Evolutionary conservation across 2,329 filamentous ascomycete genomes (phyloP).

Genomic region (Coniochaeta ligniaria): DNA sequence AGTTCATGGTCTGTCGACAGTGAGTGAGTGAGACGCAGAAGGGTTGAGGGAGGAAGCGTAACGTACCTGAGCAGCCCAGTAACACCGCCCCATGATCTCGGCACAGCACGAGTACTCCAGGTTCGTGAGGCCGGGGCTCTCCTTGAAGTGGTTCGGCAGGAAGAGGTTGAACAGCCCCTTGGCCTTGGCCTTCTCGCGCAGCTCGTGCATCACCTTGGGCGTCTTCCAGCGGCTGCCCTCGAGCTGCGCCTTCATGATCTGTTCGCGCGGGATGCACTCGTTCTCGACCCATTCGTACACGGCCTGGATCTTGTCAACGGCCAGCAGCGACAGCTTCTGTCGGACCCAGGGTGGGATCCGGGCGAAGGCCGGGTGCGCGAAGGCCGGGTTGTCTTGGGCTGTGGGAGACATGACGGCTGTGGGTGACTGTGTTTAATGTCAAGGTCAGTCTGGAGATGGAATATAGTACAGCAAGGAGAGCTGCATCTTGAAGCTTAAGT

Average conservation of each 20-base stretch:
- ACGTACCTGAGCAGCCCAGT: slow-evolving; percentile 26
- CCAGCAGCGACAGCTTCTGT: slow-evolving; percentile 16
- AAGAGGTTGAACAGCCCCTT: slow-evolving; percentile 31
- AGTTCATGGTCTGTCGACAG: slow-evolving; percentile 28
- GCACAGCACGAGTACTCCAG: slow-evolving; percentile 36
- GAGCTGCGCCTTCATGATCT: slow-evolving; percentile 31
- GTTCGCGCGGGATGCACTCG: slow-evolving; percentile 34
- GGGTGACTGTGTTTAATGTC: background rate
- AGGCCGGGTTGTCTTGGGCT: background rate
- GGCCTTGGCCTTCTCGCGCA: slow-evolving; percentile 28
- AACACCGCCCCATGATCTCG: slow-evolving; percentile 36
- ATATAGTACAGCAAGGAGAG: background rate
- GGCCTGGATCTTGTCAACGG: slow-evolving; percentile 31
- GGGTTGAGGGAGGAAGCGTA: background rate
- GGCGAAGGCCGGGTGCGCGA: background rate
- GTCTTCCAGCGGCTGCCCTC: slow-evolving; percentile 27
- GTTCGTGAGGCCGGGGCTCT: slow-evolving; percentile 35
- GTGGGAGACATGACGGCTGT: background rate
- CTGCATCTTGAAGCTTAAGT: background rate
- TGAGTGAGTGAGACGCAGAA: background rate
- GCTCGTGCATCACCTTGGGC: slow-evolving; percentile 29
- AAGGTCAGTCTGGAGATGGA: background rate
- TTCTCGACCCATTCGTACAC: slow-evolving; percentile 32
- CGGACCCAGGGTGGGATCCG: background rate
- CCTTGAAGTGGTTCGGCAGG: slow-evolving; percentile 29